phyloP scores from a whole-genome alignment of 2,329 filamentous ascomycete genomes.

The Bipolaris cookei region DNA sequence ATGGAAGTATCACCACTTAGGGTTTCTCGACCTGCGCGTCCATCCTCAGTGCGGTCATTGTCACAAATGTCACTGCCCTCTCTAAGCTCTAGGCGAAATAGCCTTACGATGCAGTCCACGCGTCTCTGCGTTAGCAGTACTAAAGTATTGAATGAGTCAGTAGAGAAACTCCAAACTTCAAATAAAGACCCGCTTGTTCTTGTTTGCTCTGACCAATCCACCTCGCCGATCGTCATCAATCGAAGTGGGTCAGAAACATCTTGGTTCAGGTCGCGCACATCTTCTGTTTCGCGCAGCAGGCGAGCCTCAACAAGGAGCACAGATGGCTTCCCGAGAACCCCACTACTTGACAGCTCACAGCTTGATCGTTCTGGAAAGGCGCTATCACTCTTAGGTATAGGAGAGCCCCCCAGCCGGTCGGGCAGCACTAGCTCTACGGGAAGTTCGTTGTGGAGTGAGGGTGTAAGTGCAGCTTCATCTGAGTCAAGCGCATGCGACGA shows the following conservation, averaged over 20 bases:
- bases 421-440: conserved; percentile 36
- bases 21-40: conserved; percentile 35
- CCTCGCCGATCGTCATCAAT: conserved; percentile 23
- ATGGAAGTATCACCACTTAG: conserved; percentile 41
- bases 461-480: conserved; percentile 37
- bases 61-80: conserved; percentile 38
- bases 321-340: conserved; percentile 28
- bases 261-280: conserved; percentile 27
- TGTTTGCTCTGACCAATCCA: conserved; percentile 18
- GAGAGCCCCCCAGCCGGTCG: conserved; percentile 29
- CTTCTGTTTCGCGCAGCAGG: conserved; percentile 20
- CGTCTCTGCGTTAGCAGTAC: conserved; percentile 48
- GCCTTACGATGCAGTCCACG: conserved; percentile 29
- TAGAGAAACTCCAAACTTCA: conserved; percentile 10
- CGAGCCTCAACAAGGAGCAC: conserved; percentile 18
- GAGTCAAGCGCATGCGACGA: conserved; percentile 35
- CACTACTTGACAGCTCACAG: conserved; percentile 30
- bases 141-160: conserved; percentile 43
- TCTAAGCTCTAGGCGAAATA: conserved; percentile 39
- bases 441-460: conserved; percentile 42
- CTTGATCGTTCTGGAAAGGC: conserved; percentile 23
- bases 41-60: conserved; percentile 46
- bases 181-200: conserved; percentile 7
- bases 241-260: conserved; percentile 25
- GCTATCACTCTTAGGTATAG: not conserved